Conservation (phyloP, 1,139 yeast species). For the Blastobotrys persicus region DNA sequence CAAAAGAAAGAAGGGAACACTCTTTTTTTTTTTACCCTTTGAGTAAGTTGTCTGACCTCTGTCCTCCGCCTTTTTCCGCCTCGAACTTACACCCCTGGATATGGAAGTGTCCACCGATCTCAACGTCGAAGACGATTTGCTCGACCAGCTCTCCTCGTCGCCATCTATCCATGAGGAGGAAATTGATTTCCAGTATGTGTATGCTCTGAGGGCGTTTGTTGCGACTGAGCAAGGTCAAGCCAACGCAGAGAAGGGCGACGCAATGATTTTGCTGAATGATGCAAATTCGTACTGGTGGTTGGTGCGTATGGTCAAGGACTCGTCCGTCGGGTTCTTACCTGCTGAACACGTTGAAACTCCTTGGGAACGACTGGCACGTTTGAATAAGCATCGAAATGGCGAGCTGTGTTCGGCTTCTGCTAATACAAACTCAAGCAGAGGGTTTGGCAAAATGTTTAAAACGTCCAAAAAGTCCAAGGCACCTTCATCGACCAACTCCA, state of each 20-base stretch:
- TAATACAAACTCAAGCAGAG: conserved; percentile 11
- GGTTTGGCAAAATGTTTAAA: conserved; percentile 25
- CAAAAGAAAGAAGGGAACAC: background rate
- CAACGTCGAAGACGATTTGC: conserved; percentile 27
- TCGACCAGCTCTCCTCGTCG: conserved; percentile 40
- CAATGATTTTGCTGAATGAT: conserved; percentile 79
- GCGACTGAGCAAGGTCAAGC: conserved; percentile 97
- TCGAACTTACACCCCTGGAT: background rate
- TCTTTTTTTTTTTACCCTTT: background rate
- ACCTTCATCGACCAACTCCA: conserved; percentile 11
- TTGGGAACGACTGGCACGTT: conserved; percentile 84
- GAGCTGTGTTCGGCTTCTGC: conserved; percentile 41
- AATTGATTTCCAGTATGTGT: conserved; percentile 76
- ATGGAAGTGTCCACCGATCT: background rate
- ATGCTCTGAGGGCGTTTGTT: conserved; percentile 80
- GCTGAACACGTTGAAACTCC: conserved; percentile 94
- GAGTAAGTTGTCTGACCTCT: background rate
- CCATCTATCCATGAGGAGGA: conserved; percentile 60
- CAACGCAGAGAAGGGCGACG: conserved; percentile 73
- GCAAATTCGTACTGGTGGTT: conserved; percentile 97
- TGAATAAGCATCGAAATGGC: conserved; percentile 90
- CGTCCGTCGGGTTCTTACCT: conserved; percentile 81
- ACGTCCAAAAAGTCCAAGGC: conserved; percentile 18
- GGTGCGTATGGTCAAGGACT: conserved; percentile 64
- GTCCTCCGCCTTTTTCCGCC: background rate